Conservation (phyloP, 2,329 filamentous ascomycete genomes). For the Aspergillus bombycis region DNA sequence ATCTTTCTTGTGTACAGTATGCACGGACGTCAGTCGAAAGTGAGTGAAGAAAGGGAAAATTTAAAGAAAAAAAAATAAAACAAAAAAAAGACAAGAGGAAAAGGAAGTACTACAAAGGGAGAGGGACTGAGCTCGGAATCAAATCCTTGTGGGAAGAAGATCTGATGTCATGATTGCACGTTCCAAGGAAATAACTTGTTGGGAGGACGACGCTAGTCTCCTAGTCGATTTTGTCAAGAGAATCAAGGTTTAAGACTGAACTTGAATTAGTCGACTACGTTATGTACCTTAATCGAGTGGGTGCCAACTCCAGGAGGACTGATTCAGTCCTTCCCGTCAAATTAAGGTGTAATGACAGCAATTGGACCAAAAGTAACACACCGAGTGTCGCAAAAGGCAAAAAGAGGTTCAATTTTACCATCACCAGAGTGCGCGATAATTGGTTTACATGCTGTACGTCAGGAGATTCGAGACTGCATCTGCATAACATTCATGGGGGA, state of each 20-base stretch:
- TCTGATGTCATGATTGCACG: conserved; percentile 5
- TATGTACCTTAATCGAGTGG: neutral
- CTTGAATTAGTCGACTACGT: neutral
- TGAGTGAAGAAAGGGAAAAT: neutral
- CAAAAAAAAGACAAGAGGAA: neutral
- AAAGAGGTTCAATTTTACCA: neutral
- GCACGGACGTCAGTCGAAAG: too few relatives aligned
- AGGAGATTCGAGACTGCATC: conserved; percentile 6
- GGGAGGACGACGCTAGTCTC: neutral
- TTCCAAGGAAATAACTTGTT: conserved; percentile 9
- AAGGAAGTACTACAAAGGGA: neutral
- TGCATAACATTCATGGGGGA: conserved; percentile 3
- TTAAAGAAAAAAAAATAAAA: neutral
- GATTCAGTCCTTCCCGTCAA: neutral
- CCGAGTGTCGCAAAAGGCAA: neutral
- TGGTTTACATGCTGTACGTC: neutral
- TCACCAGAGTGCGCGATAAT: neutral
- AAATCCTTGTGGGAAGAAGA: neutral
- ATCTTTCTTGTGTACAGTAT: neutral
- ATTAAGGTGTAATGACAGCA: neutral
- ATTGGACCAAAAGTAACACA: neutral
- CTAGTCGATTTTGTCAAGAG: neutral
- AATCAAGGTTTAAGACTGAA: too few relatives aligned
- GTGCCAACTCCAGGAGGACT: neutral
- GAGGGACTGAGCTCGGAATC: neutral